Evolutionary conservation across 2,329 filamentous ascomycete genomes (phyloP), one percentile per base, ranked within the genome.

Genomic region (Metarhizium album): DNA sequence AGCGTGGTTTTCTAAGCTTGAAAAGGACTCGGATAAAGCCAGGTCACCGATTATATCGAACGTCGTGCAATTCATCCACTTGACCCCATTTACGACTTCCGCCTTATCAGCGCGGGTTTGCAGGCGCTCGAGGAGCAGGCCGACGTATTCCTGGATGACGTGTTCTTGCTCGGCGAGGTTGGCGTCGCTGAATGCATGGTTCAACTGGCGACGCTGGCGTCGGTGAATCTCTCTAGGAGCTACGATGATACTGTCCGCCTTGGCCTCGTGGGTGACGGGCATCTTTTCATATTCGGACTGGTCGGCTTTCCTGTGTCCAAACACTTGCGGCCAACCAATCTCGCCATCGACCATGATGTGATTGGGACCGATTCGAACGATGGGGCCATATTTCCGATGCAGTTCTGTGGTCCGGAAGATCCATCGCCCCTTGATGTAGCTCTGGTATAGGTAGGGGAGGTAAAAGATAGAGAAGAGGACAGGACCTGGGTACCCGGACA

Each of bases 41-140:
- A 76, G 60, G 42, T 64, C 57, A 6, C 62, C 61, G n/a, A 71
- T 66, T 20, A 73, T 66, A 55, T 73, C 70, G 52, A 73, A 68
- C 0, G 69, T 65, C 2, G 62, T 57, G 52, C 66, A 69, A 45
- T 69, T 66, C 49, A 62, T 59, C 67, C 67, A 70, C 31, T 64
- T 55, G 11, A 59, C 58, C 52, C 69, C 59, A 35, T 62, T 56
- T 45, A 61, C 43, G 1, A 46, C 11, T 40, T 53, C 33, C 2
- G 54, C 54, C 4, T 47, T 22, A 0, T 46, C 24, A 16, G 54
- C 55, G 0, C 55, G 57, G 11, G 57, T 50, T 8, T 52, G 45
- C 4, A 64, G 49, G 8, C 55, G 49, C 9, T 51, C 31, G 20
- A 64, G 49, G 9, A 67, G 52, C 2, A 62, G 33, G 23, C 63